These are phyloP conservation scores for Gigaspora rosea DNA, from an alignment of 192 early-diverging fungal species.

Conservation along the genomic window DNA sequence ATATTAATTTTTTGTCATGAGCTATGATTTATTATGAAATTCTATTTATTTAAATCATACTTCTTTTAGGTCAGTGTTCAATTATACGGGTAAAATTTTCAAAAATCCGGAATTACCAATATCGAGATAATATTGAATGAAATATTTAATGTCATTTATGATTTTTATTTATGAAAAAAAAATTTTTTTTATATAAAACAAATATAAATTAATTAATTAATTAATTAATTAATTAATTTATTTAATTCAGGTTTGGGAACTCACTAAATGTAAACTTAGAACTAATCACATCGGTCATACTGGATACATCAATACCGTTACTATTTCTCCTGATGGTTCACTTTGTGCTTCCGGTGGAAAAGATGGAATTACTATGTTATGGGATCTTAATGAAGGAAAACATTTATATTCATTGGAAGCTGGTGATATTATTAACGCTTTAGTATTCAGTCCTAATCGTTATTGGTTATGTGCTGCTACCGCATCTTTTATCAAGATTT, in stretches of 20 bases:
- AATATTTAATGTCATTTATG: not conserved
- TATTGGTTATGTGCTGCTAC: constrained; percentile 99
- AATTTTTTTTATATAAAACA: not conserved
- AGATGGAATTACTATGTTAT: constrained; percentile 98
- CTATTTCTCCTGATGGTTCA: constrained; percentile 99
- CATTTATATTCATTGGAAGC: constrained; percentile 99
- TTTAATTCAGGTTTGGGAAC: constrained; percentile 88
- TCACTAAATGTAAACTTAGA: constrained; percentile 97
- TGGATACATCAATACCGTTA: constrained; percentile 97
- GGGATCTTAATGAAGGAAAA: constrained; percentile 99
- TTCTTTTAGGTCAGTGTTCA: no score
- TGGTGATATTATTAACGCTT: constrained; percentile 93
- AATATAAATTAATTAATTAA: no score
- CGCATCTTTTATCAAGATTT: constrained; percentile 95
- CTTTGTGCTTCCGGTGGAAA: constrained; percentile 99
- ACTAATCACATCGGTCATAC: constrained; percentile 99
- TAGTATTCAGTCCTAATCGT: constrained; percentile 99
- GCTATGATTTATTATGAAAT: not conserved
- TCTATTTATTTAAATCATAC: not conserved
- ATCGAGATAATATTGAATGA: no score
- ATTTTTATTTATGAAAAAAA: not conserved
- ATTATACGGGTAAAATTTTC: no score
- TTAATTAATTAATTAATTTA: no score
- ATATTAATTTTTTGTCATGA: not conserved
- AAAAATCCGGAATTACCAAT: no score